Base-by-base conservation (phyloP, 257 asterid genomes). In the Lithospermum erythrorhizon region DNA sequence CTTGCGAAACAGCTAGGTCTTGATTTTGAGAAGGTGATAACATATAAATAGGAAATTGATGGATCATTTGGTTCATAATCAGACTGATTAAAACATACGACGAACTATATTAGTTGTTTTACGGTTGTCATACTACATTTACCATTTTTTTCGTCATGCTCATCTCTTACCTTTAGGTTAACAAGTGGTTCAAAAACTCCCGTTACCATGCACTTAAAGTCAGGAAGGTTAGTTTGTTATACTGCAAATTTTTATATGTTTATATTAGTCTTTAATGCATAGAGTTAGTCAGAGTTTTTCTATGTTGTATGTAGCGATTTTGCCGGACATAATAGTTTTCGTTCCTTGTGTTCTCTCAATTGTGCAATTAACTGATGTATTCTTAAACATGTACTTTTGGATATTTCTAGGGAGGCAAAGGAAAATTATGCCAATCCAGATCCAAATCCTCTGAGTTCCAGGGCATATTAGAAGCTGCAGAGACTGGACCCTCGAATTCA, bases 111-210 rank as follows among this genome's bases (percentile, higher is more conserved):
- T 0, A 2, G 57, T 18, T n/a, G 21, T 22, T 19, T 53, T 53
- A 4, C 15, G 17, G 11, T 23, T 8, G 23, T 20, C 13, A 11
- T 6, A 6, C 10, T 57, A 51, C 27, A 24, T 22, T 18, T 48
- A 54, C 70, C 55, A 61, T 63, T 69, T 66, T 54, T 30, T 25
- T 66, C 57, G n/a, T 60, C 53, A 58, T 68, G 14, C 58, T 59
- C 68, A 20, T 37, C 62, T 62, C 69, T 48, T 58, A 37, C 70
- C 72, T 82, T 75, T 70, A 93, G 98, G 96, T 93, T 57, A 93
- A 86, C 83, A 93, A 93, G 73, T 93, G 97, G 98, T 93, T 93
- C 86, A 93, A 93, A 88, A 93, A 93, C 72, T 85, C 97, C 5
- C 97, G 96, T 62, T 93, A 89, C 81, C 78, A 81, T 20, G 95